Base-by-base conservation (phyloP, 345 rosid species). In the Brassica nigra region DNA sequence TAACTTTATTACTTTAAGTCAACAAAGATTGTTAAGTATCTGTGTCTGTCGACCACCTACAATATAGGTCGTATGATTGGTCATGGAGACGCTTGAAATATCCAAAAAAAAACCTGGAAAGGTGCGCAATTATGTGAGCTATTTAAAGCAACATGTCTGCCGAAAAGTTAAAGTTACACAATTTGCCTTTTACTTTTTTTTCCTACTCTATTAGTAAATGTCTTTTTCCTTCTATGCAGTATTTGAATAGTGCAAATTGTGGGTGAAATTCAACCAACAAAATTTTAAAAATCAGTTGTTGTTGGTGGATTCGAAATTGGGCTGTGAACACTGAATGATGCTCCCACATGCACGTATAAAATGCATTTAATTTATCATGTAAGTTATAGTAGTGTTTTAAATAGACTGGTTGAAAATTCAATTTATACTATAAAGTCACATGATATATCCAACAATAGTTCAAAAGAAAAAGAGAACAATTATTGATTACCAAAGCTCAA, bases 11-110 rank as follows among this genome's bases (percentile, higher is more conserved):
- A 76, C 11, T 39, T 63, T 10, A 65, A 58, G 77, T 58, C 77
- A 66, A 66, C 62, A 73, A 74, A 74, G 74, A 33, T 61, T 33
- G 47, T 73, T 54, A 16, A 16, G 27, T 23, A 23, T 23, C 27
- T 23, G 23, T 28, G 31, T 47, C 54, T 30, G 16, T 34, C 58
- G 5, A 67, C 74, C 44, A 79, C 74, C 74, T 61, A 39, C 61
- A 55, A 39, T 42, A 57, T 42, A 57, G 49, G 73, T 39, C 18
- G 18, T 42, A 42, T 59, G 54, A 72, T 73, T 59, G 55, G 69
- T 73, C 78, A 67, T 66, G 64, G 78, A 73, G 82, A 79, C 78
- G 68, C 55, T 4, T 49, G 16, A 59, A 73, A 66, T 73, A 79
- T 78, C 20, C 27, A 34, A 34, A 34, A 34, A 71, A 79, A 78